phyloP scores from a whole-genome alignment of 2,329 filamentous ascomycete genomes.

The Colletotrichum sp. region DNA sequence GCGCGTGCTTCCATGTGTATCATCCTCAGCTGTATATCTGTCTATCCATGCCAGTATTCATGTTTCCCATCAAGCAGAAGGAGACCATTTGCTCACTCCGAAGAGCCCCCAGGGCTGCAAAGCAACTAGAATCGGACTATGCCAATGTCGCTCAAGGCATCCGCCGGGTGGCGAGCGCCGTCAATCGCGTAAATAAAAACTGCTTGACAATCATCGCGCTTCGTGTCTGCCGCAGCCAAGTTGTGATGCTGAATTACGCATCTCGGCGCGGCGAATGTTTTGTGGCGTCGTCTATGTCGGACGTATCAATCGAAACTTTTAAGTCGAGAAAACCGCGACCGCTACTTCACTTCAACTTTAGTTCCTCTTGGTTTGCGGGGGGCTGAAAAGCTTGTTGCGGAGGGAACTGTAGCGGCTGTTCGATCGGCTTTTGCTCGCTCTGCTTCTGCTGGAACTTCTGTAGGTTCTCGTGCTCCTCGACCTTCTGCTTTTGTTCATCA shows the following conservation, averaged over 20 bases:
- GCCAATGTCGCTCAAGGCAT: not conserved
- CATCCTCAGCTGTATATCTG: not conserved
- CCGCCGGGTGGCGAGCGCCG: not conserved
- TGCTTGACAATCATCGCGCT: not conserved
- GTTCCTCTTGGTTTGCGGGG: not conserved
- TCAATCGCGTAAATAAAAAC: not conserved
- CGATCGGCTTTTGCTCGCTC: slow-evolving; percentile 29
- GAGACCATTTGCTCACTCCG: not conserved
- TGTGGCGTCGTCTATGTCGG: not conserved
- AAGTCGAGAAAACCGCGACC: not conserved
- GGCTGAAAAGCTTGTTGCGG: not conserved
- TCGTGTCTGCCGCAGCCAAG: not conserved
- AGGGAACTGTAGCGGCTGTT: not conserved
- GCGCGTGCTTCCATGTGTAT: not conserved
- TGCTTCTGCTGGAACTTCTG: slow-evolving; percentile 25
- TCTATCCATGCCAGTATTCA: not conserved
- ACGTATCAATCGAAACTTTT: not conserved
- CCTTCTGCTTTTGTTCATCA: slow-evolving; percentile 61
- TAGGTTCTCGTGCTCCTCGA: slow-evolving; percentile 38
- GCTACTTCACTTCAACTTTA: not conserved
- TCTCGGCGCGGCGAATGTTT: not conserved
- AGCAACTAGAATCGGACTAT: not conserved
- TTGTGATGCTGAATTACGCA: not conserved
- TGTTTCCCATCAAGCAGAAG: not conserved
- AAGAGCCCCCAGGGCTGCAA: not conserved